phyloP scores from a whole-genome alignment of 495 filamentous ascomycete species.

The Neurospora sp. region DNA sequence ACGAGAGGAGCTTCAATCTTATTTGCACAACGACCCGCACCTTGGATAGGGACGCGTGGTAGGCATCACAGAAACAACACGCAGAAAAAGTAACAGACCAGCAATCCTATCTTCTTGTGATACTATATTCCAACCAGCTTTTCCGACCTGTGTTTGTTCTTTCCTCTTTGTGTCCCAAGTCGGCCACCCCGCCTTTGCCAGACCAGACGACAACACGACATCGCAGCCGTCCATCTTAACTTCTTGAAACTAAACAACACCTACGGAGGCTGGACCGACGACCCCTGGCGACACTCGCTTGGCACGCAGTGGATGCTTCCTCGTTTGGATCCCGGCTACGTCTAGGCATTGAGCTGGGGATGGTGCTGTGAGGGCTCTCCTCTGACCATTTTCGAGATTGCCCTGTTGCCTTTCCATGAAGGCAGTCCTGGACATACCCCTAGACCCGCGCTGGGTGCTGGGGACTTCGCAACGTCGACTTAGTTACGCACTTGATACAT shows the following conservation, averaged over 20 bases:
- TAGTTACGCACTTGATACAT: slow-evolving; percentile 10
- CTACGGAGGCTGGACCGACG: background rate
- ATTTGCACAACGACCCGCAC: background rate
- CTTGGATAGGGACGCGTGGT: background rate
- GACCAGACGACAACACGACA: background rate
- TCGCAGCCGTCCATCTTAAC: background rate
- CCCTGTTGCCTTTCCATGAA: slow-evolving; percentile 15
- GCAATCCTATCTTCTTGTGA: background rate
- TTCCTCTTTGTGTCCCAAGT: background rate
- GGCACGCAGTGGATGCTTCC: background rate
- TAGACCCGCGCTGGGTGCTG: slow-evolving; percentile 22
- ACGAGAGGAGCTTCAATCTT: background rate
- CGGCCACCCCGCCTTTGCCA: background rate
- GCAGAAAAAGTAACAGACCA: background rate
- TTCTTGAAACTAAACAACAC: background rate
- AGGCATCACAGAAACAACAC: background rate
- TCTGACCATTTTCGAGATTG: background rate
- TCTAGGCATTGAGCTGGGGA: background rate
- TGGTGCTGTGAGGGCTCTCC: background rate
- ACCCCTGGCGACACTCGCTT: background rate
- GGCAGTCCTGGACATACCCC: slow-evolving; percentile 3
- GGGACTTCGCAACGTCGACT: slow-evolving; percentile 3
- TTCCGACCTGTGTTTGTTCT: background rate
- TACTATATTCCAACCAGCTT: background rate
- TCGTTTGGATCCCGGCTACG: background rate